Evolutionary conservation across 768 basidiomycete genomes (phyloP).

Genomic region (Amanita pallidorosea): DNA sequence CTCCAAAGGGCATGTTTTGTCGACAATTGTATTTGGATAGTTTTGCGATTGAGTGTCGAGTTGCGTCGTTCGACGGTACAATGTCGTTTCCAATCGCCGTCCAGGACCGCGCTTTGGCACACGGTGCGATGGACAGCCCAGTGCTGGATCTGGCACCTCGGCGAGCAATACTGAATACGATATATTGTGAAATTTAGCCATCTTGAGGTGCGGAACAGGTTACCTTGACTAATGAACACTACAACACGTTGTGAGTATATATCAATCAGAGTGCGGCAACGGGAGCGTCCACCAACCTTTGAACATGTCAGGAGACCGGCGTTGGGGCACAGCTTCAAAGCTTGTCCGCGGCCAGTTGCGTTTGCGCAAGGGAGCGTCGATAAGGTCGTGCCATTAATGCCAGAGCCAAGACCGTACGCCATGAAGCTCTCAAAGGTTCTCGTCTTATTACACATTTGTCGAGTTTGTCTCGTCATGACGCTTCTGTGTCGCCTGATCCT

Average conservation of each 20-base stretch:
- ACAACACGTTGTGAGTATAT: not conserved
- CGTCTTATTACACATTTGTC: conserved; percentile 4
- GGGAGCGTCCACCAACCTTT: conserved; percentile 11
- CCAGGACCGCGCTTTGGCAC: not conserved
- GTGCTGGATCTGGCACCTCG: not conserved
- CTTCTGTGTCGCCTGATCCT: conserved; percentile 5
- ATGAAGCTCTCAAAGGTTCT: conserved; percentile 16
- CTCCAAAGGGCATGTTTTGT: not conserved
- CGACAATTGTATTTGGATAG: not conserved
- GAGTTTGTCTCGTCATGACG: not conserved
- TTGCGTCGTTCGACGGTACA: conserved; percentile 21
- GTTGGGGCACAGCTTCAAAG: conserved; percentile 8
- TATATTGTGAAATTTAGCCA: not conserved
- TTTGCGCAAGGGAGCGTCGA: conserved; percentile 15
- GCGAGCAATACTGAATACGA: conserved; percentile 1
- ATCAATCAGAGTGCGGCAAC: not conserved
- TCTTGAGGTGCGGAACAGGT: not conserved
- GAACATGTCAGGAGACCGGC: conserved; percentile 17
- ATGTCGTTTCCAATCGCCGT: conserved; percentile 20
- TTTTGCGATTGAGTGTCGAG: conserved; percentile 6
- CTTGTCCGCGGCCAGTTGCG: conserved; percentile 3
- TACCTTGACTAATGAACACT: conserved; percentile 5
- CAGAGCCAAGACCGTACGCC: conserved; percentile 20
- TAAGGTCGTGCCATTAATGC: conserved; percentile 10
- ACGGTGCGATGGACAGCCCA: not conserved